phyloP scores from a whole-genome alignment of 306 rosid genomes.

The Lagenaria siceraria region DNA sequence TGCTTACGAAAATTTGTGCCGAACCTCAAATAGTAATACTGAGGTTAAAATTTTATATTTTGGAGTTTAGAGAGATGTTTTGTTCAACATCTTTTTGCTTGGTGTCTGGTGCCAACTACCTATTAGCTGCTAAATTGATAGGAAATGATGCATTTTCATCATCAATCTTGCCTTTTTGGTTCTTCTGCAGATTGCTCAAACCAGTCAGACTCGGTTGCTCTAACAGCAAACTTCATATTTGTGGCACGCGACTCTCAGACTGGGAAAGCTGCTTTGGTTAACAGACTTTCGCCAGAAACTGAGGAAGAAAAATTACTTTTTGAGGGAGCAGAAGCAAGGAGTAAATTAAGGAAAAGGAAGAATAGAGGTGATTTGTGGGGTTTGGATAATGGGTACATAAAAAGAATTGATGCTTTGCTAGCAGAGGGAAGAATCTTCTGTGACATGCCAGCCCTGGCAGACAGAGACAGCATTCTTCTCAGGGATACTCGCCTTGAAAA shows the following conservation, averaged over 20 bases:
- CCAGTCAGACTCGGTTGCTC: conserved; percentile 36
- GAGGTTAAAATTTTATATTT: not conserved
- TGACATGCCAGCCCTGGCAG: conserved; percentile 93
- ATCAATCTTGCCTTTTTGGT: not conserved
- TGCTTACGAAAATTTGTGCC: not conserved
- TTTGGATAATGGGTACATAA: conserved; percentile 8
- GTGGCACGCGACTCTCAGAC: conserved; percentile 92
- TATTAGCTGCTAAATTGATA: not conserved
- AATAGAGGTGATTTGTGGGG: conserved; percentile 31
- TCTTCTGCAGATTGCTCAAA: conserved; percentile 28
- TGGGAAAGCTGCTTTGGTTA: conserved; percentile 83
- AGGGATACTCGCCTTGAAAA: conserved; percentile 71
- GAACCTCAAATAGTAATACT: not conserved
- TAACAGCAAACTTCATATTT: conserved; percentile 88
- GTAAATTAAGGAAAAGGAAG: conserved; percentile 49
- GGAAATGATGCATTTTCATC: not conserved
- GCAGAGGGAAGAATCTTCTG: conserved; percentile 74
- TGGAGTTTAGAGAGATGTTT: not conserved
- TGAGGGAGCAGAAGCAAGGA: conserved; percentile 72
- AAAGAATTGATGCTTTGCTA: conserved; percentile 33
- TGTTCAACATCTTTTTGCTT: not conserved
- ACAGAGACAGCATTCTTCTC: conserved; percentile 83
- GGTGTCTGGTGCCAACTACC: not conserved
- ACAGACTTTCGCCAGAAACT: conserved; percentile 66
- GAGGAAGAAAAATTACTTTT: conserved; percentile 49